Evolutionary conservation across 2,329 filamentous ascomycete genomes (phyloP), one percentile per base, ranked within the genome.

Genomic region (Trichoderma arundinaceum): DNA sequence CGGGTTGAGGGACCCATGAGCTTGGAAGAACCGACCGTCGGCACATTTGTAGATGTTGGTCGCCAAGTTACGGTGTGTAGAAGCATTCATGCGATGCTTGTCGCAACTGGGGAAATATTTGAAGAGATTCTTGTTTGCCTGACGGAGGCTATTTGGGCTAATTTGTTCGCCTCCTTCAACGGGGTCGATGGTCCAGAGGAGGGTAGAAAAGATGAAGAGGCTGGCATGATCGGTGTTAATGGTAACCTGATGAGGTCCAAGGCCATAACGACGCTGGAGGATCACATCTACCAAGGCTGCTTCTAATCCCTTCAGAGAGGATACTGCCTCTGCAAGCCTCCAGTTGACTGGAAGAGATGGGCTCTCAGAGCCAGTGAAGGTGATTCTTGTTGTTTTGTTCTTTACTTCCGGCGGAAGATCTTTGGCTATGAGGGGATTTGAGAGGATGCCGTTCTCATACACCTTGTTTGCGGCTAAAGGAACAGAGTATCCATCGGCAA

Each of bases 271-370:
- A n/a, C 74, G 74, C 56, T 77, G 75, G 7, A 84, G 62, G 9
- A 85, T 71, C 0, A 76, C 75, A 54, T 79, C 80, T 33, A 84
- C 68, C 68, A 84, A 75, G 0, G 78, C 76, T 8, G 81, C 82
- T 69, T 84, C 82, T 17, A 83, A 72, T 1, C 74, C 82, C 69
- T 84, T 84, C 33, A 85, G 68, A 1, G 81, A 75, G 0, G 82
- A 78, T 1, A 84, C 79, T 53, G 82, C 84, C 71, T 86, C 84
- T 2, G 84, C 83, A 58, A 85, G 84, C 2, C 83, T 77, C 84
- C 84, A 86, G 59, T 84, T 85, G 71, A 86, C 82, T 0, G 83
- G 82, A 9, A 86, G 46, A 68, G 57, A 62, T 53, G 68, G 68
- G 54, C 66, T 73, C 10, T 59, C 38, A 12, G 53, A 59, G 54